Evolutionary conservation across 2,329 filamentous ascomycete genomes (phyloP).

Genomic region (Colletotrichum nymphaeae): DNA sequence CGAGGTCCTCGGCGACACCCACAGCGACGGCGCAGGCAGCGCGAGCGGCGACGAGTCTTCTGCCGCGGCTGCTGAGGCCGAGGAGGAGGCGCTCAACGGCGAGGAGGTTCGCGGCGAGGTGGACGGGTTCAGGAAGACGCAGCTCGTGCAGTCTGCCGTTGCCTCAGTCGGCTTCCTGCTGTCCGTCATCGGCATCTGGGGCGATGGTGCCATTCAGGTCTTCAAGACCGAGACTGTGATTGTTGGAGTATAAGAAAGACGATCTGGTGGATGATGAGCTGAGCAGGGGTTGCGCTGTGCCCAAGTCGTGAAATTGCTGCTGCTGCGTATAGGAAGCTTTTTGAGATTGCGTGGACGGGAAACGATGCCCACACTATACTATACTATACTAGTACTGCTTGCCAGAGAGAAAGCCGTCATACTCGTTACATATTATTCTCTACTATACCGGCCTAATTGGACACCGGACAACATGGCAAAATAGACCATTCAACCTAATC

Average conservation of each 20-base stretch:
- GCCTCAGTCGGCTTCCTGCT: conserved; percentile 69
- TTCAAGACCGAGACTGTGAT: conserved; percentile 38
- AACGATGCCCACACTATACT: conserved; percentile 18
- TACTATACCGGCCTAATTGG: conserved; percentile 2
- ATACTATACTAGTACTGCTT: background rate
- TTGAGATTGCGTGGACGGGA: conserved; percentile 18
- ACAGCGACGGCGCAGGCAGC: conserved; percentile 56
- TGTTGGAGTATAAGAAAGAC: conserved; percentile 30
- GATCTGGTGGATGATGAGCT: background rate
- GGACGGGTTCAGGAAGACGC: conserved; percentile 65
- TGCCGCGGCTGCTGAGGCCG: conserved; percentile 48
- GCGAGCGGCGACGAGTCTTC: conserved; percentile 60
- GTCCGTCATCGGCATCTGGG: conserved; percentile 74
- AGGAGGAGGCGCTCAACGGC: conserved; percentile 64
- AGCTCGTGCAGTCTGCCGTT: conserved; percentile 64
- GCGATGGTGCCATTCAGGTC: conserved; percentile 60
- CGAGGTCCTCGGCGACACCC: conserved; percentile 71
- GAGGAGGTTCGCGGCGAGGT: conserved; percentile 70
- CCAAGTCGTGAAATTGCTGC: background rate
- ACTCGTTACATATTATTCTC: conserved; percentile 30
- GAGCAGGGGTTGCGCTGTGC: background rate
- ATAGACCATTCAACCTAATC: conserved; percentile 24
- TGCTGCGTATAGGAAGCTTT: conserved; percentile 19
- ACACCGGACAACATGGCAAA: conserved; percentile 22
- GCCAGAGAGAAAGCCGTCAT: conserved; percentile 18